Base-by-base conservation (phyloP, 768 basidiomycete species). In the Melanogaster broomeanus region DNA sequence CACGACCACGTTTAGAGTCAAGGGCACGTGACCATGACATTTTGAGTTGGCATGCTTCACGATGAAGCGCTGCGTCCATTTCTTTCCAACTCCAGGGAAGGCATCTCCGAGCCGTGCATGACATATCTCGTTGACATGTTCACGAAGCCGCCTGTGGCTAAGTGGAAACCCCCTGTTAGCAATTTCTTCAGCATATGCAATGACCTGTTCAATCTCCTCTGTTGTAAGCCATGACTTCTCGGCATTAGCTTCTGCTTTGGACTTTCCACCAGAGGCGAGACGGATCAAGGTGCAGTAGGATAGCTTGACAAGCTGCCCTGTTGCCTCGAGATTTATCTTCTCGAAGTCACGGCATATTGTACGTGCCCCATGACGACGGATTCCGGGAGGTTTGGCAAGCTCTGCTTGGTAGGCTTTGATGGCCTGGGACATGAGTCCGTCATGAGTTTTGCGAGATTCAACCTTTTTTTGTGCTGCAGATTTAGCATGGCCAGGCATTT, bases 71-170 rank as follows among this genome's bases (percentile, higher is more conserved):
- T 66, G 38, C 4, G 69, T 68, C 74, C 72, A 77, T 19, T 71
- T 61, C 38, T 64, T 62, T 2, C 74, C 71, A 33, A 76, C 67
- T 28, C 73, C 68, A 9, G 65, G 71, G 45, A 73, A 74, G 37
- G 51, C 22, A 44, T 58, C 28, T 30, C 28, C 7, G 8, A 30
- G 28, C 28, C 28, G 2, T 30, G 28, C 7, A 30, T 11, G 7
- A 30, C 28, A 30, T 3, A 30, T 30, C 7, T 30, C 28, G 11
- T 30, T 30, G 7, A 30, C 28, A 30, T 30, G 28, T 30, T 30
- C 7, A 8, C 3, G 11, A 30, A 30, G 28, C 8, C 60, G 31
- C n/a, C 43, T 25, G 44, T 74, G 72, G 45, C 43, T 69, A 4
- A 70, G 61, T 18, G 74, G 72, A 52, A 74, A 74, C 10, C 72